These are phyloP conservation scores for Rosa chinensis DNA, from an alignment of 306 rosid genomes.

Conservation along the genomic window DNA sequence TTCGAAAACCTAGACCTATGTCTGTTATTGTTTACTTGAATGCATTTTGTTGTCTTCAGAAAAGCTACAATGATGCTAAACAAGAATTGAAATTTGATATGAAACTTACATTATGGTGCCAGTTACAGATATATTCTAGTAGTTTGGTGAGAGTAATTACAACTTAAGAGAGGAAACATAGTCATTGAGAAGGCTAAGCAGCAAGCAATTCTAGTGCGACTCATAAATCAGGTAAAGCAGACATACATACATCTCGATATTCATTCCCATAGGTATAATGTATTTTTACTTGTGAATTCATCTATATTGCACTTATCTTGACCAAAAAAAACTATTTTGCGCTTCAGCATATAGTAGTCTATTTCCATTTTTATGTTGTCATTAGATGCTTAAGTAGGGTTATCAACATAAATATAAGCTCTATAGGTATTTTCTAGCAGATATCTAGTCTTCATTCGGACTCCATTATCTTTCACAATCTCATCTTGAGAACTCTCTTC, in stretches of 20 bases:
- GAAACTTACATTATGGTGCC: not conserved
- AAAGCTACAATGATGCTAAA: not conserved
- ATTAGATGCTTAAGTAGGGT: not conserved
- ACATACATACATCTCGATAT: no score
- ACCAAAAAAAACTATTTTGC: no score
- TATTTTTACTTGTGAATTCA: no score
- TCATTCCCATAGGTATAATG: not conserved
- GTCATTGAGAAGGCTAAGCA: not conserved
- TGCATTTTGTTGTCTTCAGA: not conserved
- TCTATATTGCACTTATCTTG: no score
- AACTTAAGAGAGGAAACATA: not conserved
- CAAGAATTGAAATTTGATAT: not conserved
- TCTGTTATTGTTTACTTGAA: no score
- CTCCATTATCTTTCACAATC: no score
- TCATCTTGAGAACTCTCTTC: no score
- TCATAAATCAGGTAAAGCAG: not conserved
- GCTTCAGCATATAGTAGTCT: no score
- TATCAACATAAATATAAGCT: not conserved
- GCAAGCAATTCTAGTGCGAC: not conserved
- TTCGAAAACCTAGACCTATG: no score
- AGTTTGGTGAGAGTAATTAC: not conserved
- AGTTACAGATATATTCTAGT: not conserved
- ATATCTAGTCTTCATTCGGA: no score
- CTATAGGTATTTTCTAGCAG: not conserved
- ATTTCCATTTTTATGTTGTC: not conserved